Evolutionary conservation across 1,284 basidiomycete species (phyloP).

Genomic region (Hemileia vastatrix): DNA sequence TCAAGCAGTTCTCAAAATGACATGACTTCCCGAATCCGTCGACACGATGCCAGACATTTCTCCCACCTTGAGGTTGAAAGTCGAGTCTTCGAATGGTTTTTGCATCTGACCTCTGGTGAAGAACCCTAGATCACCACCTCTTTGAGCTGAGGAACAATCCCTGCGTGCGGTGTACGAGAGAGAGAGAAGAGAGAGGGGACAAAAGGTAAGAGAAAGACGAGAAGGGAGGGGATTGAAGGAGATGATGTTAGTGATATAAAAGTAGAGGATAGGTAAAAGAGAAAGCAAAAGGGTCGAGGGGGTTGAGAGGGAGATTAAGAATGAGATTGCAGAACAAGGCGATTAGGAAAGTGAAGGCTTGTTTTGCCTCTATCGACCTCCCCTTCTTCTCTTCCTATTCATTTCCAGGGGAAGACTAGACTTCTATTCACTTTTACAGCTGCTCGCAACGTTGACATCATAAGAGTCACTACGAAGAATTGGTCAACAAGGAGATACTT

Average conservation of each 20-base stretch:
- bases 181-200: neutral
- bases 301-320: too few relatives aligned
- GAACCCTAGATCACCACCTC: constrained; percentile 72
- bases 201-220: neutral
- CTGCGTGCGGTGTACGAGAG: constrained; percentile 46
- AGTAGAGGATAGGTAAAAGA: neutral
- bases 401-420: too few relatives aligned
- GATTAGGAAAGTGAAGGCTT: too few relatives aligned
- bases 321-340: too few relatives aligned
- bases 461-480: neutral
- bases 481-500: neutral
- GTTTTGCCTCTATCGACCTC: too few relatives aligned
- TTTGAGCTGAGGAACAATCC: constrained; percentile 74
- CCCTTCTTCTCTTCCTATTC: too few relatives aligned
- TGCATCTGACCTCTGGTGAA: constrained; percentile 90
- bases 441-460: too few relatives aligned
- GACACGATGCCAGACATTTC: constrained; percentile 76
- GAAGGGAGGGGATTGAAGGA: neutral
- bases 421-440: too few relatives aligned
- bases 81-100: constrained; percentile 87
- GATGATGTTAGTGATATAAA: neutral
- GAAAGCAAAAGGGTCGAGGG: too few relatives aligned
- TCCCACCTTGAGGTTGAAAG: constrained; percentile 66
- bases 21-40: constrained; percentile 90
- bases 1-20: constrained; percentile 79